Conservation (phyloP, 148 eudicot species). For the Vaccinium vitisidaea region DNA sequence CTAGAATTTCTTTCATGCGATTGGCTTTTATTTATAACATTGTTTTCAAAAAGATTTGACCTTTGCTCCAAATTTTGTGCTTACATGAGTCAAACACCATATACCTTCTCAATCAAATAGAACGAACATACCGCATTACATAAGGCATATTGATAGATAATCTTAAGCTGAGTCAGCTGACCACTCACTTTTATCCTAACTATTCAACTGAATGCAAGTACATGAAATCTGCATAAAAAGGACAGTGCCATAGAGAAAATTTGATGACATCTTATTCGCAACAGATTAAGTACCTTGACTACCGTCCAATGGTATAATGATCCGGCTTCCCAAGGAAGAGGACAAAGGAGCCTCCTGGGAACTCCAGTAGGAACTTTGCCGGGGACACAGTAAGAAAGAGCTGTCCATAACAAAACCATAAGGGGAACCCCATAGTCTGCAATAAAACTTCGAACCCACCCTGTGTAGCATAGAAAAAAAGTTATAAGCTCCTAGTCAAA, state of each 20-base stretch:
- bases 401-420: conserved; percentile 74
- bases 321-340: conserved; percentile 76
- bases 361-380: conserved; percentile 54
- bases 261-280: background rate
- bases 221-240: background rate
- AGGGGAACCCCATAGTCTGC: conserved; percentile 95
- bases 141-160: background rate
- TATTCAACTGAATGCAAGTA: background rate
- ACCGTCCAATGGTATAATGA: conserved; percentile 81
- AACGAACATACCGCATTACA: background rate
- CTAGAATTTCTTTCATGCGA: background rate
- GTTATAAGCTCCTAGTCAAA: background rate
- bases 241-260: background rate
- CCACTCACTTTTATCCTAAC: background rate
- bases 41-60: background rate
- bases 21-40: background rate
- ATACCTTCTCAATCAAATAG: background rate
- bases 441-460: conserved; percentile 56
- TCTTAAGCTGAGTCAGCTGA: background rate
- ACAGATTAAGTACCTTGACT: conserved; percentile 41
- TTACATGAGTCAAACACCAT: background rate
- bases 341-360: conserved; percentile 74
- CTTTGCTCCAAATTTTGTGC: background rate
- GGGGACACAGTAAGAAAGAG: conserved; percentile 58
- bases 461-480: conserved; percentile 32